Conservation (phyloP, 2,329 filamentous ascomycete species). For the Nemania sp. region DNA sequence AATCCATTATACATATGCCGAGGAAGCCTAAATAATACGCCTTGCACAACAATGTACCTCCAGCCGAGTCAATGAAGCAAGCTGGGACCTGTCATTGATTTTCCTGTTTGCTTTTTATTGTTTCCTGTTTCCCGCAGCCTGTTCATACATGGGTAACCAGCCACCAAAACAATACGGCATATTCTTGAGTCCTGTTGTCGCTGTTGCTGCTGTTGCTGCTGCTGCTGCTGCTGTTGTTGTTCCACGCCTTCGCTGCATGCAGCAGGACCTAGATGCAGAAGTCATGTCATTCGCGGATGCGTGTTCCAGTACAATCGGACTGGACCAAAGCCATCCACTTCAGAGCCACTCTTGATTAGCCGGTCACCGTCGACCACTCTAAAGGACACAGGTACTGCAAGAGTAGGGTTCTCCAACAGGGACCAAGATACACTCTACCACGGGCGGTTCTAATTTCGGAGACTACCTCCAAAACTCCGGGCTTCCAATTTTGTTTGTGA, state of each 20-base stretch:
- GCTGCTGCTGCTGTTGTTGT: background rate
- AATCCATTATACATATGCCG: background rate
- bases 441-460: conserved; percentile 26
- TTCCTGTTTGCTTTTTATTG: background rate
- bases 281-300: conserved; percentile 33
- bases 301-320: conserved; percentile 34
- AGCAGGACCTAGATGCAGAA: conserved; percentile 27
- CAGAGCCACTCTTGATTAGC: conserved; percentile 28
- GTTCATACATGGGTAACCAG: background rate
- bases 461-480: conserved; percentile 26
- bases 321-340: conserved; percentile 19
- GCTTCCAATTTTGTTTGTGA: conserved; percentile 29
- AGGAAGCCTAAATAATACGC: conserved; percentile 6
- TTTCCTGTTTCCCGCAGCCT: background rate
- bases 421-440: conserved; percentile 23
- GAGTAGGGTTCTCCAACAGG: conserved; percentile 28
- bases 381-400: too few species aligned
- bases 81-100: background rate
- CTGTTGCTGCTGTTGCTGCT: conserved; percentile 16
- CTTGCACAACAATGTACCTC: background rate
- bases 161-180: conserved; percentile 3
- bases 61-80: conserved; percentile 2
- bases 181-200: background rate
- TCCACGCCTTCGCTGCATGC: conserved; percentile 22
- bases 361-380: conserved; percentile 25